Evolutionary conservation across 2,329 filamentous ascomycete species (phyloP).

Genomic region (Ophiocordyceps camponoti-saundersi): DNA sequence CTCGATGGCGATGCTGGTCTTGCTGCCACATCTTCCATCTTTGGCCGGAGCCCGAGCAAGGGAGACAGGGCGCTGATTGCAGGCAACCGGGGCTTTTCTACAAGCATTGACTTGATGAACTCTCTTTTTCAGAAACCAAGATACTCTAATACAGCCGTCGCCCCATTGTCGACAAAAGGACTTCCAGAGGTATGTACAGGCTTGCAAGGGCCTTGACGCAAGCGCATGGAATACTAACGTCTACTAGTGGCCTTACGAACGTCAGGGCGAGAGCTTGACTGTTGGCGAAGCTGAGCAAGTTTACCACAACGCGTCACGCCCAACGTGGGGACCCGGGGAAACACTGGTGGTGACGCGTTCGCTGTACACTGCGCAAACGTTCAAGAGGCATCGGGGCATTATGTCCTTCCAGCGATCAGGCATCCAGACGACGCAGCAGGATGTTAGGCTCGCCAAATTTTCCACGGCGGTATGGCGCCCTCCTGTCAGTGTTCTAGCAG

Average conservation of each 20-base stretch:
- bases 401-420: constrained; percentile 20
- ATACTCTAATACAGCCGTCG: constrained; percentile 37
- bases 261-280: constrained; percentile 52
- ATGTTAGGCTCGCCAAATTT: constrained; percentile 48
- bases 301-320: constrained; percentile 60
- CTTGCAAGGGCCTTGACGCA: constrained; percentile 8
- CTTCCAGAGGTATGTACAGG: constrained; percentile 54
- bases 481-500: background rate
- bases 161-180: constrained; percentile 39
- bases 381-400: constrained; percentile 11
- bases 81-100: constrained; percentile 49
- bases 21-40: constrained; percentile 21
- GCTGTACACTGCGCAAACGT: constrained; percentile 20
- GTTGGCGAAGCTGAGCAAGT: constrained; percentile 46
- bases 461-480: constrained; percentile 29
- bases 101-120: constrained; percentile 91
- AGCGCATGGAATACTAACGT: background rate
- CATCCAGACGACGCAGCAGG: constrained; percentile 45
- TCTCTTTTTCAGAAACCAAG: constrained; percentile 68
- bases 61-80: constrained; percentile 12
- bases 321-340: constrained; percentile 62
- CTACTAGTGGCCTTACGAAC: constrained; percentile 70
- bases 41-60: constrained; percentile 15
- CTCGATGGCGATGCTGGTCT: constrained; percentile 29
- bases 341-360: constrained; percentile 43